Evolutionary conservation across 768 basidiomycete genomes (phyloP).

Genomic region (Rhodotorula diobovata): DNA sequence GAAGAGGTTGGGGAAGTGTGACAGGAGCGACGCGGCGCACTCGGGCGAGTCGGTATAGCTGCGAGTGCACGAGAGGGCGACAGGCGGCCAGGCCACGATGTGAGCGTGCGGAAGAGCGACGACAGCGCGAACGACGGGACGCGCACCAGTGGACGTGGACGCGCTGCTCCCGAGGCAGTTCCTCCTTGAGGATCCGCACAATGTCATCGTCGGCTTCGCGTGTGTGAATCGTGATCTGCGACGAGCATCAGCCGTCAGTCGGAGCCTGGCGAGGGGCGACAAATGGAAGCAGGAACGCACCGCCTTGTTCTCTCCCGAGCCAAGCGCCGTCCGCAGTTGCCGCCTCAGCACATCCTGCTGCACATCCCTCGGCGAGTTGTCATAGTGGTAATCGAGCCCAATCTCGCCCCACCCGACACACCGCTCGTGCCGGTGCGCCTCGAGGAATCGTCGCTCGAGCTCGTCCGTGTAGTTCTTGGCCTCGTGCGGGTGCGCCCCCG

Average conservation of each 20-base stretch:
- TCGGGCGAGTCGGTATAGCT: constrained; percentile 64
- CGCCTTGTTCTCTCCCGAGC: constrained; percentile 59
- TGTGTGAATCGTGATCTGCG: constrained; percentile 69
- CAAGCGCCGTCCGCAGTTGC: constrained; percentile 65
- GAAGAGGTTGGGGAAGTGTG: constrained; percentile 72
- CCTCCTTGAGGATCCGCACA: constrained; percentile 67
- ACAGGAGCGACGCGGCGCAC: constrained; percentile 65
- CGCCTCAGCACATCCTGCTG: constrained; percentile 64
- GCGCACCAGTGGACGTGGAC: constrained; percentile 79
- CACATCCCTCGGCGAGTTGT: constrained; percentile 64
- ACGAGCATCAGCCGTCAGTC: not conserved
- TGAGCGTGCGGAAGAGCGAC: no score
- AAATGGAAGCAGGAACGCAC: not conserved
- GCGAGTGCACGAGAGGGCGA: not conserved
- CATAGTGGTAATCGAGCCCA: constrained; percentile 75
- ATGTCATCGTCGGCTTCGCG: constrained; percentile 81
- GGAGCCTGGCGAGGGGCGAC: not conserved
- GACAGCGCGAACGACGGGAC: not conserved
- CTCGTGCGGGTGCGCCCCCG: constrained; percentile 61
- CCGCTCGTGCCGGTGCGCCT: constrained; percentile 57
- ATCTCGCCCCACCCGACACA: constrained; percentile 89
- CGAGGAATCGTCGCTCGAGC: constrained; percentile 66
- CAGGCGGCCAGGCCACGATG: not conserved
- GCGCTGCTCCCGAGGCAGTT: constrained; percentile 69
- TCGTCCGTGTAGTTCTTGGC: constrained; percentile 64